phyloP scores from a whole-genome alignment of 1,284 basidiomycete species.

The Dichomitus squalens region DNA sequence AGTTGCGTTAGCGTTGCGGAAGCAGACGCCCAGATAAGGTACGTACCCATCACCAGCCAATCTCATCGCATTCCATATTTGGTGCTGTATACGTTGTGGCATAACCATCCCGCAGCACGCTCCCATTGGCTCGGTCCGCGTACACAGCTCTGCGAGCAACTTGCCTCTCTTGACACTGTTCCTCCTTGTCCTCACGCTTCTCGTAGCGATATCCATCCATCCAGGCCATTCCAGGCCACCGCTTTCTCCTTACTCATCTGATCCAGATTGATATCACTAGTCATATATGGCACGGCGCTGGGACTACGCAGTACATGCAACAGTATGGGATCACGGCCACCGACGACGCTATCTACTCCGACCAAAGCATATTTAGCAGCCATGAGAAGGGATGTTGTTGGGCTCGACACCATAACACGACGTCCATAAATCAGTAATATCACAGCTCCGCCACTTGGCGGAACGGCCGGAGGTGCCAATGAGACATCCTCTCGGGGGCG shows the following conservation, averaged over 20 bases:
- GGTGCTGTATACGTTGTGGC: background rate
- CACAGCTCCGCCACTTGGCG: conserved; percentile 16
- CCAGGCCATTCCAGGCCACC: background rate
- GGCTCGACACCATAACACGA: conserved; percentile 19
- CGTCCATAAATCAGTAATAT: conserved; percentile 22
- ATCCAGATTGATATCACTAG: conserved; percentile 4
- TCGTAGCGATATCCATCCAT: background rate
- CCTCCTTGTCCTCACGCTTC: background rate
- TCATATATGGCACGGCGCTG: conserved; percentile 11
- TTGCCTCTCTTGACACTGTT: background rate
- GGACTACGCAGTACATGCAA: conserved; percentile 20
- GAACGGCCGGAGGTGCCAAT: conserved; percentile 20
- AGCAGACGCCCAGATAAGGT: conserved; percentile 10
- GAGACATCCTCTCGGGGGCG: conserved; percentile 10
- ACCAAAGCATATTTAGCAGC: conserved; percentile 7
- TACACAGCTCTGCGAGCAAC: background rate
- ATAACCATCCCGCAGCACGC: background rate
- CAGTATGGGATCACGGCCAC: conserved; percentile 17
- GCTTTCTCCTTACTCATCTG: background rate
- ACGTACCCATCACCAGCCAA: background rate
- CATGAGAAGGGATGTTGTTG: background rate
- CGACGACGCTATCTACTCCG: conserved; percentile 13
- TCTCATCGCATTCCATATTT: background rate
- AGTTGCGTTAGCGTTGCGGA: background rate
- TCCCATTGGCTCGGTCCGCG: background rate